Percentiles rank a stretch among this genome's conserved stretches.
phyloP scores from a whole-genome alignment of 169 alveolate species.

The Cryptosporidium sp. region DNA sequence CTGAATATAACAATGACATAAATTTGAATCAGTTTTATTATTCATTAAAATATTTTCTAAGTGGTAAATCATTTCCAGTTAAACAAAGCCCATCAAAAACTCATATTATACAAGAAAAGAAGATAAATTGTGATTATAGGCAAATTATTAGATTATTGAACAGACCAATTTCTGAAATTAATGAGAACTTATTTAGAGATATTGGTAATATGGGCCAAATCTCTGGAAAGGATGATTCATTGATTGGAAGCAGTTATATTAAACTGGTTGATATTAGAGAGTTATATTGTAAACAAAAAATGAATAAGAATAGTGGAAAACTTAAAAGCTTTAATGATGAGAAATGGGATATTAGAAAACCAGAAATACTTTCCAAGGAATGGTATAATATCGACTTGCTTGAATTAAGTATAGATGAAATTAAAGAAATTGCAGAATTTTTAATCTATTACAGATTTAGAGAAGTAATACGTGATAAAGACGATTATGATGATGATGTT shows the following conservation, averaged over 20 bases:
- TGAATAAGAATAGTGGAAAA: neutral
- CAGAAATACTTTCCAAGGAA: slow-evolving; percentile 12
- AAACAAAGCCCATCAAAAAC: neutral
- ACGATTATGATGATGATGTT: slow-evolving; percentile 47
- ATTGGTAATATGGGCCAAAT: neutral
- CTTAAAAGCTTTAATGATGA: neutral
- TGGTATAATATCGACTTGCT: slow-evolving; percentile 58
- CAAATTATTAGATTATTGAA: slow-evolving; percentile 22
- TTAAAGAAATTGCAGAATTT: slow-evolving; percentile 32
- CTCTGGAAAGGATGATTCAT: neutral
- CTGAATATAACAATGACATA: slow-evolving; percentile 12
- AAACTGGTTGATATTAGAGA: slow-evolving; percentile 20
- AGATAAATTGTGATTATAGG: slow-evolving; percentile 1
- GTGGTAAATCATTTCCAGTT: neutral
- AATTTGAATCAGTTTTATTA: slow-evolving; percentile 32
- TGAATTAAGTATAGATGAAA: neutral
- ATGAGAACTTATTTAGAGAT: slow-evolving; percentile 3
- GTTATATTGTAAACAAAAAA: neutral
- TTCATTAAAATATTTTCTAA: slow-evolving; percentile 1
- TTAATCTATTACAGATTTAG: slow-evolving; percentile 23
- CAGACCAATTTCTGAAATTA: slow-evolving; percentile 42
- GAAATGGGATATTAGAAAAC: neutral
- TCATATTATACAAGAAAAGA: neutral
- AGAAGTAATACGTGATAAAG: slow-evolving; percentile 26
- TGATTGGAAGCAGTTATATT: neutral